Percentiles rank a stretch among this genome's conserved stretches.
Conservation (phyloP, 2,329 filamentous ascomycete genomes). For the Helotiales sp. region DNA sequence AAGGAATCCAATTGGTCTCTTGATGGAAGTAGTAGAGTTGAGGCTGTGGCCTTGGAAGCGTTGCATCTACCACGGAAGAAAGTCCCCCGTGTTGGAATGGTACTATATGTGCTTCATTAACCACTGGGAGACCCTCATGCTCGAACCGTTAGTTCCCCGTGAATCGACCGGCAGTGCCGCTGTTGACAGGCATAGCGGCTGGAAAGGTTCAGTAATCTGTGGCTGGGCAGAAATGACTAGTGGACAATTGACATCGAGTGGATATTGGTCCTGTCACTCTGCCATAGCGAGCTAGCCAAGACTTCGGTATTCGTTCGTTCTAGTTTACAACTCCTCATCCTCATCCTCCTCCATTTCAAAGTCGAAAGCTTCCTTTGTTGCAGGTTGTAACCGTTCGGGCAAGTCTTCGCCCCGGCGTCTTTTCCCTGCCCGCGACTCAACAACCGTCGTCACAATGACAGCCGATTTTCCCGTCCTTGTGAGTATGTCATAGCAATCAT, state of each 20-base stretch:
- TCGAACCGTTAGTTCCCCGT: not conserved
- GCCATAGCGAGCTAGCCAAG: not conserved
- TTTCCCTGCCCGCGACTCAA: not conserved
- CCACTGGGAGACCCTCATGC: not conserved
- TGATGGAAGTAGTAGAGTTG: not conserved
- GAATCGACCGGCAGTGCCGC: not conserved
- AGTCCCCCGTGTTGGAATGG: not conserved
- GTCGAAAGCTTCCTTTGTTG: slow-evolving; percentile 5
- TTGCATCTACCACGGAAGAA: not conserved
- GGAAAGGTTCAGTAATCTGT: slow-evolving; percentile 5
- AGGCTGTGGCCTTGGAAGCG: not conserved
- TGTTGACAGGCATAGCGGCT: not conserved
- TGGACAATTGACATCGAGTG: not conserved
- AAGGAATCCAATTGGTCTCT: not conserved
- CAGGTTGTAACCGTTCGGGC: not conserved
- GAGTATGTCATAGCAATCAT: not conserved
- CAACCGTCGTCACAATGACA: not conserved
- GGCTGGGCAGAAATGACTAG: not conserved
- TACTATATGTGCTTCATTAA: not conserved
- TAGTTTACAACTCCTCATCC: not conserved
- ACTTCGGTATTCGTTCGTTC: not conserved
- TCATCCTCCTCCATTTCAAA: not conserved
- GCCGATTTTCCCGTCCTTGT: not conserved
- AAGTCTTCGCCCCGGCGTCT: slow-evolving; percentile 3
- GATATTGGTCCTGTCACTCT: slow-evolving; percentile 3